These are phyloP conservation scores for Thielaviopsis ethacetica DNA, from an alignment of 2,329 filamentous ascomycete genomes.

Conservation along the genomic window DNA sequence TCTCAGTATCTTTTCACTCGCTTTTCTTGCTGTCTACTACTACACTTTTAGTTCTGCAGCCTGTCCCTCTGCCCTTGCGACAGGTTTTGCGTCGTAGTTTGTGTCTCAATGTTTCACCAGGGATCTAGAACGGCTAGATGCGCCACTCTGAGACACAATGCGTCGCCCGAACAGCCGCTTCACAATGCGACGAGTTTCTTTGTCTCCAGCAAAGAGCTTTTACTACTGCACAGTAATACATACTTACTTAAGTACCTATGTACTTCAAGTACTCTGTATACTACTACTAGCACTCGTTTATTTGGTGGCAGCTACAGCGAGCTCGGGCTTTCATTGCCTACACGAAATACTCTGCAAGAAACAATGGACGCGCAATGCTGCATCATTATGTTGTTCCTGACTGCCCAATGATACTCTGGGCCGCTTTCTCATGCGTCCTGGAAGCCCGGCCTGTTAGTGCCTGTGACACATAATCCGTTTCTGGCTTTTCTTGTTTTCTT, in stretches of 20 bases:
- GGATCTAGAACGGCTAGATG: neutral
- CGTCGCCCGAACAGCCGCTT: neutral
- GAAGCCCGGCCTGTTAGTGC: neutral
- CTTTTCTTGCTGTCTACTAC: too few species aligned
- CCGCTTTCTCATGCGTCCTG: neutral
- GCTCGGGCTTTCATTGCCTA: too few species aligned
- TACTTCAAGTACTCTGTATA: too few species aligned
- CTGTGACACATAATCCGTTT: neutral
- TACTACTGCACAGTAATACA: too few species aligned
- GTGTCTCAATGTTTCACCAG: neutral
- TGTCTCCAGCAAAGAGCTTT: too few species aligned
- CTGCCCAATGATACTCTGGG: neutral
- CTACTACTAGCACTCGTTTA: neutral
- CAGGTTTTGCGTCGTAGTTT: neutral
- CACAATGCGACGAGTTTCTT: neutral
- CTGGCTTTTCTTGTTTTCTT: neutral
- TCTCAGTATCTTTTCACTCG: too few species aligned
- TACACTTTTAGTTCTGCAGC: too few species aligned
- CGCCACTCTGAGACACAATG: neutral
- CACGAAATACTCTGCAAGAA: neutral
- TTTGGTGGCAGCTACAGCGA: too few species aligned
- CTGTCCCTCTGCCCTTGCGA: neutral
- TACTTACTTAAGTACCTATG: too few species aligned
- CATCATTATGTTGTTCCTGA: neutral
- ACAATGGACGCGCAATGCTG: neutral